These are phyloP conservation scores for Hanseniaspora taiwanica DNA, from an alignment of 805 yeast genomes.

Conservation along the genomic window DNA sequence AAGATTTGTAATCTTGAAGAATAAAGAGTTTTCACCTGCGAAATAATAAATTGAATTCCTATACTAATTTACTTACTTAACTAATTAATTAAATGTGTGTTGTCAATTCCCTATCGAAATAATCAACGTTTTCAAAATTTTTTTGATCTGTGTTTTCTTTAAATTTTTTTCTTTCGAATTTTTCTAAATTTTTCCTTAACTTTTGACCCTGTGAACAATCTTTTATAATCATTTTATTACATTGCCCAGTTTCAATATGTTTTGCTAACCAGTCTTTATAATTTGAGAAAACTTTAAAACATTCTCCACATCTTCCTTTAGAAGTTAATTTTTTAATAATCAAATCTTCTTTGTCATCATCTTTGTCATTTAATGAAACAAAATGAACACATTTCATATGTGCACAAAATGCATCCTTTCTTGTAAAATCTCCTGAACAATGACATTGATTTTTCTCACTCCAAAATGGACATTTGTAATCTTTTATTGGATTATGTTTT, in stretches of 20 bases:
- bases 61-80: no score
- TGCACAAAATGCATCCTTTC: constrained; percentile 72
- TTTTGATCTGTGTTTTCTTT: not conserved
- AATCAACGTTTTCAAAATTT: no score
- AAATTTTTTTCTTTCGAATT: not conserved
- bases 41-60: no score
- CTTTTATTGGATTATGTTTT: constrained; percentile 66
- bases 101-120: no score
- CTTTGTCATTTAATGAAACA: constrained; percentile 5
- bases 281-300: constrained; percentile 40
- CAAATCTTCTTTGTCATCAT: constrained; percentile 35
- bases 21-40: no score
- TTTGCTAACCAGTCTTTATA: constrained; percentile 56
- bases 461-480: constrained; percentile 69
- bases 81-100: no score
- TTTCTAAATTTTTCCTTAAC: constrained; percentile 5
- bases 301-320: constrained; percentile 53
- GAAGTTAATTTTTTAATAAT: no score
- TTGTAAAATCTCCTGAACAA: constrained; percentile 55
- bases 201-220: constrained; percentile 4
- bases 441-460: constrained; percentile 30
- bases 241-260: constrained; percentile 50
- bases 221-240: constrained; percentile 18
- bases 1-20: no score
- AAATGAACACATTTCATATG: constrained; percentile 70